Base-by-base conservation (phyloP, 2,329 filamentous ascomycete species). In the Metarhizium guizhouense region DNA sequence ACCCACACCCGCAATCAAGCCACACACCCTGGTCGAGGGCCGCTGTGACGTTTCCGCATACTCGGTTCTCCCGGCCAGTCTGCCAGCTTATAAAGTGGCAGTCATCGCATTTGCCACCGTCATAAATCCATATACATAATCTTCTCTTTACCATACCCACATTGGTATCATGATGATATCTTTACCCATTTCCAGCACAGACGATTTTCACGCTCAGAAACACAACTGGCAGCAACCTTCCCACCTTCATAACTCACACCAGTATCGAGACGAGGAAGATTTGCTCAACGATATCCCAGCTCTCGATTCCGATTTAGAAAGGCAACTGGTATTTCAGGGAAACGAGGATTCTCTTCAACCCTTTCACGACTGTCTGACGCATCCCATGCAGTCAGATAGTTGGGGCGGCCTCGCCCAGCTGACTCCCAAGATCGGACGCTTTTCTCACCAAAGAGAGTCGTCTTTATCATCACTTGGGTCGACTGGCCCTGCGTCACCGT, bases 391-490 rank as follows among this genome's bases (percentile, higher is more conserved):
- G 62, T 65, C 73, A 30, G 75, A 78, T 56, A 53, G 68, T 14
- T 77, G 73, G 74, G 65, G 70, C 54, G 59, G 63, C 25, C 59
- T 67, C 54, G 65, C 66, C 57, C 73, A 74, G 57, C 66, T 71
- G 58, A 71, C 70, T 42, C 67, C 70, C 25, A 72, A 71, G 63
- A 59, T 69, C 43, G 67, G 68, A 55, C 71, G 74, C 16, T 65
- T 74, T 42, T 63, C 73, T 30, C 82, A 85, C 62, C 75, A 85
- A 49, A 78, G 82, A 61, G 81, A 85, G 60, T 81, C 82, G 2
- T 85, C 82, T 6, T 70, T 83, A 42, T 85, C 82, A 0, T 85
- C 83, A 0, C 63, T 84, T 45, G 81, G 79, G 11, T 85, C 82
- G 0, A 75, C 79, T 40, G 80, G 79, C n/a, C 82, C 82, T 18